A percentile compares a stretch with the other conserved stretches of the same genome.
These are phyloP conservation scores for Albugo candida DNA, from an alignment of 352 stramenopile species.

Conservation along the genomic window DNA sequence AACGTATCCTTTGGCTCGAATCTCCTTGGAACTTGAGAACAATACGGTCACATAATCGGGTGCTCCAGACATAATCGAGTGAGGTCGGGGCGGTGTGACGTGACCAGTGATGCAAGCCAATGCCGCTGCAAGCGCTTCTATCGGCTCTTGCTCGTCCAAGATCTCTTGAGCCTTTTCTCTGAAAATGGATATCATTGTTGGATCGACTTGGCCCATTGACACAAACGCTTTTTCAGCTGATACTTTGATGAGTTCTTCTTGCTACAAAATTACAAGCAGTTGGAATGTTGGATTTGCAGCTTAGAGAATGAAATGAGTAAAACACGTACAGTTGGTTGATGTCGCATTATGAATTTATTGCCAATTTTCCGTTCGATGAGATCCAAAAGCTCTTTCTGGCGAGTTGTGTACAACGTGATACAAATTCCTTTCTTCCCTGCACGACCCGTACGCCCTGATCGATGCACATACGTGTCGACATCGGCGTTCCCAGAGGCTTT, in stretches of 20 bases:
- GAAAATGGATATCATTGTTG: constrained; percentile 56
- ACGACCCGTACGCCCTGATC: constrained; percentile 92
- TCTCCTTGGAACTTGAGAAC: constrained; percentile 67
- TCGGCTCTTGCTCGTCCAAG: constrained; percentile 31
- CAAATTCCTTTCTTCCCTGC: constrained; percentile 92
- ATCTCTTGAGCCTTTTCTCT: constrained; percentile 43
- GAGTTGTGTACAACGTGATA: constrained; percentile 89
- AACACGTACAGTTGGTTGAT: constrained; percentile 31
- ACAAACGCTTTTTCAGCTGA: constrained; percentile 65
- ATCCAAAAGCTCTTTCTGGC: constrained; percentile 51
- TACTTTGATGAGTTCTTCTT: constrained; percentile 76
- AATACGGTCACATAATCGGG: constrained; percentile 79
- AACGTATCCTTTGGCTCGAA: constrained; percentile 80
- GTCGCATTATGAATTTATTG: constrained; percentile 81
- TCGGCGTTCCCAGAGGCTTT: constrained; percentile 75
- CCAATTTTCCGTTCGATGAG: constrained; percentile 76
- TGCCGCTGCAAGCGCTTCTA: constrained; percentile 53
- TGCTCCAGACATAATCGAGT: constrained; percentile 78
- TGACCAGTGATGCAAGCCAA: constrained; percentile 83
- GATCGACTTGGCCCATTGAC: constrained; percentile 67
- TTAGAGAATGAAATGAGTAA: background rate
- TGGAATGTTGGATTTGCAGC: background rate
- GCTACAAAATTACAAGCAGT: constrained; percentile 12
- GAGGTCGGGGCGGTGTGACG: constrained; percentile 49
- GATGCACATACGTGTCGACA: constrained; percentile 96